Evolutionary conservation across 2,329 filamentous ascomycete species (phyloP), one percentile per base, ranked within the genome.

Genomic region (Claviceps spartinae): DNA sequence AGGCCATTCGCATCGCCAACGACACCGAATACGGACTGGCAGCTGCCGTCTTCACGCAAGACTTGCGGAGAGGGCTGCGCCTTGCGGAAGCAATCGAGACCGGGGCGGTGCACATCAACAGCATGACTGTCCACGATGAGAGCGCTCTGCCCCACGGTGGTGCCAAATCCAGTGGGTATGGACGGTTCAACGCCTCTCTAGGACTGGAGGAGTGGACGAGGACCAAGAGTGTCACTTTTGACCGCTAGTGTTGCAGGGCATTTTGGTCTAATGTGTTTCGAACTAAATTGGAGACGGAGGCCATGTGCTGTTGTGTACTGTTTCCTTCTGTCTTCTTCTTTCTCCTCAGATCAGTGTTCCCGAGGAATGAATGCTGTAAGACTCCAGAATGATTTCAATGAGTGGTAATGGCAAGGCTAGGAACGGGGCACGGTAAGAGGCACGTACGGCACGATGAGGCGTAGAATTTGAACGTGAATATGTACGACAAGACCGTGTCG

Each of bases 1-100:
- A 89, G 57, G 87, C 86, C 0, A 66, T 93, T 22, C 69, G 73
- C 34, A 70, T 91, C 18, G 86, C 87, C 14, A 94, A 95, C 62
- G 85, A 91, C 59, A 88, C 84, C 1, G 84, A 88, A 48, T 93
- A 90, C 62, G 88, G 88, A 3, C 74, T 94, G 8, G 72, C 74
- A 2, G 76, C 81, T 3, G 77, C 86, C 0, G 77, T 94, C 1
- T 94, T 88, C 64, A 89, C 86, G 0, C 70, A 77, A 57, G 81
- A 88, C 62, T 67, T 91, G 50, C 67, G 73, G 49, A 69, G 72
- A 44, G 83, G 74, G 0, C 62, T 86, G 55, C 70, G 76, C 5
- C 65, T 86, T n/a, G 81, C 82, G 5, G 74, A 69, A 56, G 71
- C 73, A 54, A 78, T 86, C 54, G 81, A 91, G 63, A 75, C 77